A percentile compares a stretch with the other conserved stretches of the same genome.
Conservation (phyloP, 2,329 filamentous ascomycete species). For the Hypoxylon sp. region DNA sequence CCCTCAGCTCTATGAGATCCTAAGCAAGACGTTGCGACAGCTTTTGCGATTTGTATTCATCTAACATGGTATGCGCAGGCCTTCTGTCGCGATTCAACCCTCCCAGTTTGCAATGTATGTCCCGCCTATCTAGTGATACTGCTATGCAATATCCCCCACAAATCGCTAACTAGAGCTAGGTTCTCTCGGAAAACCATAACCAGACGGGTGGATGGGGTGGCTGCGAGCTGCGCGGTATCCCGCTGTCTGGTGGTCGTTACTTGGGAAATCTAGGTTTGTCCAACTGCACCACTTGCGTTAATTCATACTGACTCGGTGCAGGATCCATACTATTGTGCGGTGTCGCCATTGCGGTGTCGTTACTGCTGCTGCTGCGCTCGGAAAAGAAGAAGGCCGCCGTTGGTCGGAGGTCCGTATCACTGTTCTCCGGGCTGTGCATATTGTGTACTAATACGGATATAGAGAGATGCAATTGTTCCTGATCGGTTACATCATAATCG, state of each 20-base stretch:
- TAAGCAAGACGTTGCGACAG: background rate
- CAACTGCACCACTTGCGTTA: constrained; percentile 6
- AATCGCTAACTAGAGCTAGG: constrained; percentile 57
- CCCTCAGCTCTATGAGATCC: constrained; percentile 1
- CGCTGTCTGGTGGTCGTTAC: constrained; percentile 71
- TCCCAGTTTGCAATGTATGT: constrained; percentile 87
- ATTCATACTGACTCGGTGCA: constrained; percentile 52
- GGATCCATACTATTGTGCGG: constrained; percentile 89
- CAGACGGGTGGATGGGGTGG: constrained; percentile 72
- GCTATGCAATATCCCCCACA: constrained; percentile 17
- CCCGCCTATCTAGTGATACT: background rate
- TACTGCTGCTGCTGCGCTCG: constrained; percentile 80
- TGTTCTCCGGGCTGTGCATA: constrained; percentile 2
- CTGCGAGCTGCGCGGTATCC: constrained; percentile 81
- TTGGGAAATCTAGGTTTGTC: constrained; percentile 85
- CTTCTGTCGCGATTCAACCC: constrained; percentile 85
- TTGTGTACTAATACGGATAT: constrained; percentile 44
- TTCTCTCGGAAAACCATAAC: constrained; percentile 72
- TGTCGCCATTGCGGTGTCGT: constrained; percentile 76
- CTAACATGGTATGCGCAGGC: constrained; percentile 62
- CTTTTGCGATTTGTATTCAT: constrained; percentile 30
- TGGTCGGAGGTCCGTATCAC: constrained; percentile 77
- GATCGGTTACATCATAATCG: constrained; percentile 83
- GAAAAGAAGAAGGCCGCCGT: constrained; percentile 94
- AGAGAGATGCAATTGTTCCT: constrained; percentile 99